Evolutionary conservation across 495 filamentous ascomycete species (phyloP), one percentile per base, ranked within the genome.

Genomic region (Ascobolus immersus): DNA sequence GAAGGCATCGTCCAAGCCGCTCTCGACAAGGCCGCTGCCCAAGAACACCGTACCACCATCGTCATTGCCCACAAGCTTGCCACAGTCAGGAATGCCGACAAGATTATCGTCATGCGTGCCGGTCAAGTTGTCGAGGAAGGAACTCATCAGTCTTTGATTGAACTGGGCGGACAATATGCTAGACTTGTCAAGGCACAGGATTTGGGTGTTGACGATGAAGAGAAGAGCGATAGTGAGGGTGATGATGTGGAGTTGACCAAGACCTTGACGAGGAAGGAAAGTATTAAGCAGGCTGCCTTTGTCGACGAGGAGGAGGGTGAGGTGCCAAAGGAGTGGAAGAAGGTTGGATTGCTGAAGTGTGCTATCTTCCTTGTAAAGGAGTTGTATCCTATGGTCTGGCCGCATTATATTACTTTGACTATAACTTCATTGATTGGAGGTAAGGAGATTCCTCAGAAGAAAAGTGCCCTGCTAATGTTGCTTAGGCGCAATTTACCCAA

Each of bases 1-100:
- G 76, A 82, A 45, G 55, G 57, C 17, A 56, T 71, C 10, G 53
- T 90, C 28, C 73, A 86, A 50, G 66, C 71, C 3, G 69, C 68
- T 1, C 55, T 90, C 34, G 69, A 80, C 24, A 59, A 62, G 35
- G 76, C 69, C 42, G 60, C 75, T 1, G 46, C 42, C 10, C 37
- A 39, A 5, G 57, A 60, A 33, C 72, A 70, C 7, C 68, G 73
- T 30, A 92, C 79, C 0, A 79, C 77, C 1, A 69, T 92, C 33
- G 72, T 79, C 14, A 76, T 91, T 23, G 65, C 71, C n/a, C 79
- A 90, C 53, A 57, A 77, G 2, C 49, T 86, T 28, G 59, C 60
- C 14, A 84, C 76, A n/a, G 71, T 86, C 15, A 59, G 64, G 17
- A 69, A 70, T 41, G 76, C 77, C 1, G 71, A 82, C 51, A 51